These are phyloP conservation scores for Curvularia lunata DNA, from an alignment of 2,329 filamentous ascomycete species.

Conservation along the genomic window DNA sequence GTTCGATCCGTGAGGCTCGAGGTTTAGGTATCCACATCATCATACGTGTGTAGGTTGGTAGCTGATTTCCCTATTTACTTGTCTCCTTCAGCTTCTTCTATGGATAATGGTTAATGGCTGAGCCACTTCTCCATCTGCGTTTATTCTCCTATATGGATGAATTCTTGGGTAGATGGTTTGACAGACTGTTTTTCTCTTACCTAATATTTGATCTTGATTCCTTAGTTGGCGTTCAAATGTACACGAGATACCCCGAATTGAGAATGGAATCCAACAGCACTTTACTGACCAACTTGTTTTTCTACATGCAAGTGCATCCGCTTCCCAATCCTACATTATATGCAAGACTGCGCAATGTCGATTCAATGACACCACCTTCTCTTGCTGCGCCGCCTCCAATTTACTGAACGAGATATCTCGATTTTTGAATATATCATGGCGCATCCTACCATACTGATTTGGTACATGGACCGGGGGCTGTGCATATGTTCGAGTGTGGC, in stretches of 20 bases:
- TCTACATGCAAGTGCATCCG: neutral
- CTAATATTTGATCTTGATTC: neutral
- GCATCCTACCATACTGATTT: neutral
- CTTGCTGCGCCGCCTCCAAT: neutral
- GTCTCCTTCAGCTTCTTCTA: neutral
- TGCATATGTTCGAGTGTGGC: neutral
- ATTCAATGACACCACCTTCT: neutral
- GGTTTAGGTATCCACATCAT: conserved; percentile 73
- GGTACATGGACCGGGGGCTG: neutral
- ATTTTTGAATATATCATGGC: neutral
- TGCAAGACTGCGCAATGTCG: neutral
- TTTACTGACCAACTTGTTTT: neutral
- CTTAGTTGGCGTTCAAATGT: neutral
- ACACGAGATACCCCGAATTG: neutral
- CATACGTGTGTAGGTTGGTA: conserved; percentile 48
- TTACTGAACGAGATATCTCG: neutral
- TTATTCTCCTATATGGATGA: neutral
- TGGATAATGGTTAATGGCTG: neutral
- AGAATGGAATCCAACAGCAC: neutral
- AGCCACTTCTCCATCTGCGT: neutral
- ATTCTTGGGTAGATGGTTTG: neutral
- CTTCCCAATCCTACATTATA: neutral
- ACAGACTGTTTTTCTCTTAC: neutral
- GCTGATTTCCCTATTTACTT: neutral
- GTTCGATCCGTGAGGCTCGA: conserved; percentile 76